A percentile compares a stretch with the other conserved stretches of the same genome.
Evolutionary conservation across 1,139 yeast species (phyloP).

Genomic region (Geotrichum macrosporum): DNA sequence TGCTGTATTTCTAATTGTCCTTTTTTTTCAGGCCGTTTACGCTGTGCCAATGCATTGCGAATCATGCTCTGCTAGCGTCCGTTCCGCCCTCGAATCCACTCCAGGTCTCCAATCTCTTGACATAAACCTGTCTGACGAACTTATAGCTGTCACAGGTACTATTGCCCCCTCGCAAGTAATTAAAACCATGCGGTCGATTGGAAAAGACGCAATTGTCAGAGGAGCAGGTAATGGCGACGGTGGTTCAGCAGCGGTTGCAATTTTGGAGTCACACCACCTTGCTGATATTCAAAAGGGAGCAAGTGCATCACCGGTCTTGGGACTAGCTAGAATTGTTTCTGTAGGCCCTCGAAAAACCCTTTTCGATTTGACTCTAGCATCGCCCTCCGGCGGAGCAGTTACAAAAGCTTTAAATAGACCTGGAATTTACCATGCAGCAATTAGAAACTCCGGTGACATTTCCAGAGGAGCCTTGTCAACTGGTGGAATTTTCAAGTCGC

Average conservation of each 20-base stretch:
- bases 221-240: constrained; percentile 80
- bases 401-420: no score
- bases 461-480: constrained; percentile 69
- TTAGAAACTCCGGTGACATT: constrained; percentile 70
- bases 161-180: constrained; percentile 69
- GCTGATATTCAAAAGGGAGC: constrained; percentile 41
- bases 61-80: constrained; percentile 60
- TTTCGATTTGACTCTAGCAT: constrained; percentile 74
- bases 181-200: constrained; percentile 59
- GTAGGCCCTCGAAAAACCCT: constrained; percentile 49
- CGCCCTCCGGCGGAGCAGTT: constrained; percentile 31
- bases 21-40: constrained; percentile 40
- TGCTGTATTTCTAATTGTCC: background rate
- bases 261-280: constrained; percentile 65
- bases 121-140: constrained; percentile 49
- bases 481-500: constrained; percentile 49
- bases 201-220: constrained; percentile 84
- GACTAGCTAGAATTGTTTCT: constrained; percentile 82
- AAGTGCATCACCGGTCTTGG: constrained; percentile 57
- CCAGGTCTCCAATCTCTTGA: constrained; percentile 46
- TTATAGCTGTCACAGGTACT: constrained; percentile 61
- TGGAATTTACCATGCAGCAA: constrained; percentile 67
- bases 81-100: constrained; percentile 46
- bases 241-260: constrained; percentile 79
- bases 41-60: constrained; percentile 77